These are phyloP conservation scores for Polytolypa hystricis DNA, from an alignment of 2,329 filamentous ascomycete genomes.

Conservation along the genomic window DNA sequence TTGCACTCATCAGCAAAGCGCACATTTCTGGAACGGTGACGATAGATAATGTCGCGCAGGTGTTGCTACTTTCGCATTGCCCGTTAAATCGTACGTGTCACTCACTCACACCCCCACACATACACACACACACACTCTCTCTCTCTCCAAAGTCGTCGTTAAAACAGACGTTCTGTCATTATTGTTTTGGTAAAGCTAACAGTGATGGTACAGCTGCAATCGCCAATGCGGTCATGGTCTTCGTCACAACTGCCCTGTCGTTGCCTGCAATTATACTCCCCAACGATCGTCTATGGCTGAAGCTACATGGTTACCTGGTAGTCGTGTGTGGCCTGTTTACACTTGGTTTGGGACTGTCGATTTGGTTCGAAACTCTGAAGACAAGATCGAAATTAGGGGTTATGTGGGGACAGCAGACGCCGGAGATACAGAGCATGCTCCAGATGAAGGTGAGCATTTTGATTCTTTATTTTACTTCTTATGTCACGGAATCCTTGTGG, in stretches of 20 bases:
- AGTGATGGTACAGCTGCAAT: constrained; percentile 46
- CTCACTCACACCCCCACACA: too few relatives aligned
- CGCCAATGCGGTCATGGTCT: constrained; percentile 60
- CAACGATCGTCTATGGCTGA: constrained; percentile 56
- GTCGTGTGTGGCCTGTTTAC: constrained; percentile 54
- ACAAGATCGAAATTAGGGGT: constrained; percentile 51
- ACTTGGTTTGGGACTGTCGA: constrained; percentile 51
- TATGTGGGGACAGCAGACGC: constrained; percentile 50
- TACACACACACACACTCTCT: too few relatives aligned
- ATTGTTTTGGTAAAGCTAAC: neutral
- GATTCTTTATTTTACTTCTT: too few relatives aligned
- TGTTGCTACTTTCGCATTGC: constrained; percentile 42
- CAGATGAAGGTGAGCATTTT: constrained; percentile 59
- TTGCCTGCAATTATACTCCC: constrained; percentile 61
- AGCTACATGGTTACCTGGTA: constrained; percentile 55
- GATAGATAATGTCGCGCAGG: constrained; percentile 38
- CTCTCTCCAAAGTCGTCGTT: too few relatives aligned
- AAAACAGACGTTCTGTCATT: too few relatives aligned
- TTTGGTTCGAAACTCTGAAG: constrained; percentile 64
- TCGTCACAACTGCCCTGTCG: constrained; percentile 57
- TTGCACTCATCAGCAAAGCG: constrained; percentile 40
- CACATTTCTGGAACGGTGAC: constrained; percentile 33
- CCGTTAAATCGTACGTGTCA: constrained; percentile 41
- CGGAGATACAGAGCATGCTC: constrained; percentile 53
- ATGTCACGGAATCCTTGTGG: too few relatives aligned